phyloP scores from a whole-genome alignment of 23 red algal genomes.

The Gracilaria gracilis region DNA sequence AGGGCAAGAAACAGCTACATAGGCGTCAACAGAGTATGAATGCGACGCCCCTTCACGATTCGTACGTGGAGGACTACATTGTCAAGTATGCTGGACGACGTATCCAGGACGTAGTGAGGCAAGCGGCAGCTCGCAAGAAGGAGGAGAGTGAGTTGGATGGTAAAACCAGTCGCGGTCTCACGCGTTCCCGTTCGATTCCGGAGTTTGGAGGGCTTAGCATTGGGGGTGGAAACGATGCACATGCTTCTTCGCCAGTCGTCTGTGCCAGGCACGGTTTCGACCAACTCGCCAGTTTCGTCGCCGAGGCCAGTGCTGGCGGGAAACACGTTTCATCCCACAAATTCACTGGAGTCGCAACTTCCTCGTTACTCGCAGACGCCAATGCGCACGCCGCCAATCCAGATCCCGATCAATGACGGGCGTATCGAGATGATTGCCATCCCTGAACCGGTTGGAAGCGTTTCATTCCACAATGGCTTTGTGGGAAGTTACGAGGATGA shows the following conservation, averaged over 20 bases:
- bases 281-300: too few relatives aligned
- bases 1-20: slow-evolving; percentile 8
- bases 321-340: neutral
- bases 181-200: slow-evolving; percentile 52
- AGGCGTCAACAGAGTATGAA: slow-evolving; percentile 61
- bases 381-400: too few relatives aligned
- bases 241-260: neutral
- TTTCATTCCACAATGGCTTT: neutral
- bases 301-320: neutral
- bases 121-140: slow-evolving; percentile 24
- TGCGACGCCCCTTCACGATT: slow-evolving; percentile 27
- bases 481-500: neutral
- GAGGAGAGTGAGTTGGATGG: neutral
- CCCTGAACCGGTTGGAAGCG: slow-evolving; percentile 10
- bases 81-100: slow-evolving; percentile 56
- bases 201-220: slow-evolving; percentile 47
- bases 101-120: slow-evolving; percentile 41
- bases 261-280: too few relatives aligned
- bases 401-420: slow-evolving; percentile 58
- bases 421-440: slow-evolving; percentile 41
- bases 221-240: slow-evolving; percentile 48
- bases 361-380: slow-evolving; percentile 4
- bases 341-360: slow-evolving; percentile 37
- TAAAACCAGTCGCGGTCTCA: neutral
- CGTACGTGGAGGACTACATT: slow-evolving; percentile 52